Percentiles rank a stretch among this genome's conserved stretches.
phyloP scores from a whole-genome alignment of 2,329 filamentous ascomycete genomes.

The Aspergillus fumigatus region DNA sequence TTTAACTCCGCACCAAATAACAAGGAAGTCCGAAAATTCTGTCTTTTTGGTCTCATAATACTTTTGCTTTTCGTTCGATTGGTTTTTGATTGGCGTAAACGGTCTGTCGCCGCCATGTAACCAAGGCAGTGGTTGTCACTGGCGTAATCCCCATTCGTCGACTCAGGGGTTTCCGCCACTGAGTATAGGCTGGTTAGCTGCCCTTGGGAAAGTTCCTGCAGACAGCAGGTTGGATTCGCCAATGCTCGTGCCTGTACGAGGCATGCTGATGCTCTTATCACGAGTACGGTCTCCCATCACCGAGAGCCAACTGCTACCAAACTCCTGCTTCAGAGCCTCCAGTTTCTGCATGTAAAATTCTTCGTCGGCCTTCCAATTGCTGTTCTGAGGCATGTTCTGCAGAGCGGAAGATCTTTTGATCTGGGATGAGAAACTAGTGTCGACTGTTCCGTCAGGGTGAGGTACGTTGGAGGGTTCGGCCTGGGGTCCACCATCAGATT shows the following conservation, averaged over 20 bases:
- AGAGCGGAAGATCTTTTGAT: slow-evolving; percentile 14
- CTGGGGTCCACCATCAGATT: slow-evolving; percentile 27
- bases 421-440: slow-evolving; percentile 12
- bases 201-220: slow-evolving; percentile 30
- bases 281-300: slow-evolving; percentile 73
- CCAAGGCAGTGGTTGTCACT: not conserved
- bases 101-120: not conserved
- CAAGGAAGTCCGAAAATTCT: not conserved
- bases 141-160: not conserved
- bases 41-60: not conserved
- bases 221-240: slow-evolving; percentile 28
- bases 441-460: slow-evolving; percentile 14
- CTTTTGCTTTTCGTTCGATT: not conserved
- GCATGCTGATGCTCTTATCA: slow-evolving; percentile 34
- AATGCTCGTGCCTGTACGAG: slow-evolving; percentile 28
- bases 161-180: slow-evolving; percentile 34
- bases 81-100: not conserved
- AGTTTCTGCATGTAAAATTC: slow-evolving; percentile 85
- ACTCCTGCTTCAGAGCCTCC: slow-evolving; percentile 76
- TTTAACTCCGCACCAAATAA: not conserved
- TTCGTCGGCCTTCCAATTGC: slow-evolving; percentile 50
- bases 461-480: slow-evolving; percentile 23
- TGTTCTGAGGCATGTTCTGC: slow-evolving; percentile 20
- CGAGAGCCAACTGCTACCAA: slow-evolving; percentile 82
- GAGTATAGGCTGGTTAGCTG: slow-evolving; percentile 38